Evolutionary conservation across 805 yeast genomes (phyloP), one percentile per base, ranked within the genome.

Genomic region (Monosporozyma solicola): DNA sequence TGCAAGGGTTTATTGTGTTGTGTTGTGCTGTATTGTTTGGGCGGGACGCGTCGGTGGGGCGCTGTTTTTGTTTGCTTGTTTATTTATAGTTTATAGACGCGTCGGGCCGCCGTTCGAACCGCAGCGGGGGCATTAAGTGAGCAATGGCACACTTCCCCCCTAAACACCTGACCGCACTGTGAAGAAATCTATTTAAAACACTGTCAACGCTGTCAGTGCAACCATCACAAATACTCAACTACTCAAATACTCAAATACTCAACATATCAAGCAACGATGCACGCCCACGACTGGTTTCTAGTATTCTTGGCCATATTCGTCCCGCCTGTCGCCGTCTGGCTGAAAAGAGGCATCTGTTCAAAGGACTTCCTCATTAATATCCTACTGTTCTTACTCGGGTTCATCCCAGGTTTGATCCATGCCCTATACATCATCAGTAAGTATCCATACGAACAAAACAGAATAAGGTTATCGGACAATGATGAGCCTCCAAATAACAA

Each of bases 311-410:
- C 88, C 1, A 74, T 85, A 53, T 80, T 85, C 63, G 61, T 84
- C 9, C 92, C 92, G 10, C 89, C 89, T 7, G 71, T 85, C 41
- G 85, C 90, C 8, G 91, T 85, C 25, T 75, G 81, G 49, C 64
- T 84, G 56, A 85, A 85, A 67, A 71, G 87, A 60, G 91, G 91
- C 1, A 74, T 75, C 27, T 58, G 59, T 51, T 56, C 65, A 8
- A 62, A 62, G 51, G 71, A 67, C 50, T 57, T 64, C 58, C 71
- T 77, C 71, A 78, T 85, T 55, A 85, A 85, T 64, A 72, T 85
- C 43, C 65, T 80, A 29, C 72, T 85, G 44, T 80, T 83, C 57
- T 50, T 82, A 8, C 68, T 85, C 33, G 87, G 90, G 2, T 82
- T 78, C 65, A 68, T 85, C 53, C 92, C 92, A 0, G 90, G 90